Base-by-base conservation (phyloP, 257 asterid genomes). In the Solanum ossicruentum region DNA sequence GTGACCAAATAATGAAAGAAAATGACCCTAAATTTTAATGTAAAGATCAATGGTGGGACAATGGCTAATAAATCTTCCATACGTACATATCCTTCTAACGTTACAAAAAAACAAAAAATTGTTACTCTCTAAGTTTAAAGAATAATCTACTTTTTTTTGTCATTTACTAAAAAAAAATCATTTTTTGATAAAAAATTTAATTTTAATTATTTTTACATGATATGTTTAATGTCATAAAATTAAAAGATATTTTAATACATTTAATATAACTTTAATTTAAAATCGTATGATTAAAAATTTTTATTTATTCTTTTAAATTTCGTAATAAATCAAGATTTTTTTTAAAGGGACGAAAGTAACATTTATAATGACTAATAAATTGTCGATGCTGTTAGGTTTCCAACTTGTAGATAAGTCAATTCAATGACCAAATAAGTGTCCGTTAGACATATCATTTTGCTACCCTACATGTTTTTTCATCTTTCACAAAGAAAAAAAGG, bases 391-490 rank as follows among this genome's bases (percentile, higher is more conserved):
- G 60, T 77, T 77, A 77, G 65, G 60, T 77, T 77, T 77, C 82
- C 63, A 77, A 77, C 82, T 23, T 51, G 82, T 16, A 21, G 60
- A 77, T 26, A 77, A 26, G 49, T 51, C 47, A 51, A 56, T 26
- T 51, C 82, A 77, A 77, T 51, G 47, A 77, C 47, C 43, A 77
- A 51, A 51, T 77, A 51, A 77, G 82, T 77, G 17, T 77, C 26
- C 63, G 82, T 51, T 77, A 49, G 82, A 51, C 63, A 51, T 77
- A 15, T 51, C 82, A 26, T 77, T 51, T 51, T 51, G 17, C 47
- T 51, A 32, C 58, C 82, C 82, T 28, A 77, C 82, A 51, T 51
- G 82, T 23, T 15, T 77, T 26, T 1, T 5, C 82, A 52, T 77
- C 60, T 77, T 77, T 77, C 82, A 51, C 6, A 26, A 1, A 23